Evolutionary conservation across 306 rosid genomes (phyloP), one percentile per base, ranked within the genome.

Genomic region (Prunus mume): DNA sequence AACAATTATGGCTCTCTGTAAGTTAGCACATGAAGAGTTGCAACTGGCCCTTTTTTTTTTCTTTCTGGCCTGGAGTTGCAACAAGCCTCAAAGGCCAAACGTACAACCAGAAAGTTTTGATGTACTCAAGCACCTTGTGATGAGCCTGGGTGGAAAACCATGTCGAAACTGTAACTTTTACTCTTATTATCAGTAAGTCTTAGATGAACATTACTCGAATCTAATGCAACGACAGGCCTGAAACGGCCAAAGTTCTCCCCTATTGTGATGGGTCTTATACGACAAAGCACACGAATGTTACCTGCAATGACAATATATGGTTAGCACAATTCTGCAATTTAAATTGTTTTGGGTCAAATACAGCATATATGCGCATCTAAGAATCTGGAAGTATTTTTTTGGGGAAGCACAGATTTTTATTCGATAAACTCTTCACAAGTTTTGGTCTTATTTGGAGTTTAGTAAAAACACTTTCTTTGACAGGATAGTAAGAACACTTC

Each of bases 201-300:
- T 41, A 79, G 66, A 72, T 70, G 81, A 75, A 83, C 81, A 25
- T 65, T 71, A 51, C 86, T 79, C 66, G 86, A 79, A 51, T 79
- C 81, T 55, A 18, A 65, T 50, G 81, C 81, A 14, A 65, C 66
- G 57, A 79, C 71, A 41, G 78, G 67, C 47, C 47, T 69, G 20
- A 60, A 46, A 17, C 9, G 74, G 69, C 80, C 80, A 55, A 74
- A 83, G 66, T 65, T 78, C 76, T 79, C 86, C 65, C 77, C 80
- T 17, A 4, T 43, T 34, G 43, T 52, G 20, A 69, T 70, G n/a
- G 86, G 83, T 70, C 81, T 83, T 41, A 79, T 79, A 41, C 83
- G 86, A 47, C 86, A 83, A 58, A 79, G 71, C 9, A 83, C 86
- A 27, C 86, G 81, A 63, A 83, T 83, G 51, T 79, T 83, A 43